These are phyloP conservation scores for Hymenochaete sp. DNA, from an alignment of 1,284 basidiomycete species.

Conservation along the genomic window DNA sequence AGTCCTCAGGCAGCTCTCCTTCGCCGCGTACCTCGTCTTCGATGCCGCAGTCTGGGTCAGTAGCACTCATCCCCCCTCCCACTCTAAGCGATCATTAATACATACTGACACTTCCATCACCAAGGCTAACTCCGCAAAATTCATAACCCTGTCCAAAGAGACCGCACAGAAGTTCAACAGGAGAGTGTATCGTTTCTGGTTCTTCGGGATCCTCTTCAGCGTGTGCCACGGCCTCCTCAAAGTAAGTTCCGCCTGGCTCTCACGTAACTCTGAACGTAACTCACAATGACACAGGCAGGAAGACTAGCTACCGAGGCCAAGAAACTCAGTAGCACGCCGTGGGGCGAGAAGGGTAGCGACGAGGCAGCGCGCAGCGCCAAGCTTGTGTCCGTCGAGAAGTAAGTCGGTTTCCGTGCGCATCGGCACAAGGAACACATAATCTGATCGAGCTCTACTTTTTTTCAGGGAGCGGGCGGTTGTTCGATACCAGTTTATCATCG, in stretches of 20 bases:
- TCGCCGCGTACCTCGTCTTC: slow-evolving; percentile 83
- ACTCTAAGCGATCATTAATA: slow-evolving; percentile 1
- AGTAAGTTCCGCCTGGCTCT: slow-evolving; percentile 30
- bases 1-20: slow-evolving; percentile 80
- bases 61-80: too few species aligned
- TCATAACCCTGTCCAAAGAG: slow-evolving; percentile 57
- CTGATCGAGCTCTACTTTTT: slow-evolving; percentile 13
- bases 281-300: slow-evolving; percentile 34
- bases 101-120: neutral
- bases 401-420: slow-evolving; percentile 22
- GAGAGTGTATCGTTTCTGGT: slow-evolving; percentile 83
- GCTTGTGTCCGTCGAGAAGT: slow-evolving; percentile 51
- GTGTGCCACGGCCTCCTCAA: slow-evolving; percentile 62
- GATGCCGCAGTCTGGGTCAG: slow-evolving; percentile 82
- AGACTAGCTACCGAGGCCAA: slow-evolving; percentile 54
- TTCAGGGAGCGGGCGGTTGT: slow-evolving; percentile 59
- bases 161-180: slow-evolving; percentile 61
- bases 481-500: slow-evolving; percentile 73
- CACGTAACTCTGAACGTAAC: neutral
- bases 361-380: slow-evolving; percentile 60
- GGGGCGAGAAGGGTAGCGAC: slow-evolving; percentile 57
- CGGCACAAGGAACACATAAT: neutral
- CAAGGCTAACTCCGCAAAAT: slow-evolving; percentile 62
- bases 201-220: slow-evolving; percentile 79
- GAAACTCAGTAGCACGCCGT: slow-evolving; percentile 34